These are phyloP conservation scores for Peronospora destructor DNA, from an alignment of 352 stramenopile genomes.

Conservation along the genomic window DNA sequence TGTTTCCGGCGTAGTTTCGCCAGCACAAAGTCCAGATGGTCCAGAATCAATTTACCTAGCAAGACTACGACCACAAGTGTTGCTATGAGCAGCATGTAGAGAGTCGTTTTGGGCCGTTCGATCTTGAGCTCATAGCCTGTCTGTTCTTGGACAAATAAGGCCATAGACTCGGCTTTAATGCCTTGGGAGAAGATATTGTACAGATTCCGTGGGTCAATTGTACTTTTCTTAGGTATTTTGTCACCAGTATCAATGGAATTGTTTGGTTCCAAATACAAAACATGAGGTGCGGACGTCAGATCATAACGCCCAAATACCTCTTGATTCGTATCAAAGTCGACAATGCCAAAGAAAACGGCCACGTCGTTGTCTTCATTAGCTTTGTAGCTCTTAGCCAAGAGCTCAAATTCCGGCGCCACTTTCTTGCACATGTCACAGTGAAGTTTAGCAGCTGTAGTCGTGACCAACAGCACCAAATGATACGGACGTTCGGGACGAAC, in stretches of 20 bases:
- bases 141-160: constrained; percentile 69
- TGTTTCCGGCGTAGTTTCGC: constrained; percentile 69
- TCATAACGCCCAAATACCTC: constrained; percentile 65
- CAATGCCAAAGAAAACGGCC: constrained; percentile 68
- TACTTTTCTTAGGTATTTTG: constrained; percentile 40
- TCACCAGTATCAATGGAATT: constrained; percentile 46
- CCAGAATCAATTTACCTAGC: constrained; percentile 50
- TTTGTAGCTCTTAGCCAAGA: constrained; percentile 58
- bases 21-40: constrained; percentile 65
- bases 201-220: constrained; percentile 45
- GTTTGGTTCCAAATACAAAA: constrained; percentile 70
- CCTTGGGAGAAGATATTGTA: constrained; percentile 78
- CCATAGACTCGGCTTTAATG: constrained; percentile 62
- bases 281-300: constrained; percentile 70
- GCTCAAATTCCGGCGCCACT: constrained; percentile 60
- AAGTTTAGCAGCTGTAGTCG: constrained; percentile 64
- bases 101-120: constrained; percentile 60
- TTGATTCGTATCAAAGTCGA: constrained; percentile 73
- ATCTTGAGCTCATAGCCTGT: constrained; percentile 74
- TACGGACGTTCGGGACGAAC: constrained; percentile 68
- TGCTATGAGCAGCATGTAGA: constrained; percentile 40
- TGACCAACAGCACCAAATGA: constrained; percentile 76
- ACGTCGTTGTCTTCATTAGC: constrained; percentile 65
- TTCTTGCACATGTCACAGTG: constrained; percentile 68
- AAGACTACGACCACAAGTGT: constrained; percentile 33